A percentile compares a stretch with the other conserved stretches of the same genome.
phyloP scores from a whole-genome alignment of 371 early-diverging fungal species.

The Circinella umbellata region DNA sequence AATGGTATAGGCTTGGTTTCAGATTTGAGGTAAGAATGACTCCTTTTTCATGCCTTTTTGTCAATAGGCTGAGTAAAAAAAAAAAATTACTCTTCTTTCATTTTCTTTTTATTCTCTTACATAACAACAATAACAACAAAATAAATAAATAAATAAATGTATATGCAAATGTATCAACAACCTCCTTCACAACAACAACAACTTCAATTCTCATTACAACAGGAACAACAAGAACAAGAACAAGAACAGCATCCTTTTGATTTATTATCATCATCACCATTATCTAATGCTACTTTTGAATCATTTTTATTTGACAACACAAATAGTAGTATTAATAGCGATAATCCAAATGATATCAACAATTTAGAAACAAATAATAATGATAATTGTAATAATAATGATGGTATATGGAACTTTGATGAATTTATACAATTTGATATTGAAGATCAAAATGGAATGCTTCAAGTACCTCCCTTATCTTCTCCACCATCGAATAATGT shows the following conservation, averaged over 20 bases:
- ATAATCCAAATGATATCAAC: no score
- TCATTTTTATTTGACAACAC: not conserved
- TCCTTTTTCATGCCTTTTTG: not conserved
- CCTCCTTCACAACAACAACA: not conserved
- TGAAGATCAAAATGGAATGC: conserved; percentile 2
- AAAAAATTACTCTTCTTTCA: not conserved
- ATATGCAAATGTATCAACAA: not conserved
- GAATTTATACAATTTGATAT: conserved; percentile 15
- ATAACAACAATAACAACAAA: not conserved
- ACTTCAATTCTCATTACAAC: not conserved
- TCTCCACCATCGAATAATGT: not conserved
- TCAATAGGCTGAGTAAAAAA: not conserved
- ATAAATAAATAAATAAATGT: not conserved
- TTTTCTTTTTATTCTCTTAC: not conserved
- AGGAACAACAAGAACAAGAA: not conserved
- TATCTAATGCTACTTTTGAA: not conserved
- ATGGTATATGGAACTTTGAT: conserved; percentile 14
- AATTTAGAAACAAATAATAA: not conserved
- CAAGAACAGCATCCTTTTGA: not conserved
- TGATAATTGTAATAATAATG: not conserved
- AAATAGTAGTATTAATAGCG: no score
- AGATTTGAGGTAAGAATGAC: not conserved
- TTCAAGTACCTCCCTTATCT: not conserved
- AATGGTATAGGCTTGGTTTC: not conserved
- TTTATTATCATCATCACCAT: not conserved